Evolutionary conservation across 805 yeast species (phyloP).

Genomic region (Myxozyma neotropica): DNA sequence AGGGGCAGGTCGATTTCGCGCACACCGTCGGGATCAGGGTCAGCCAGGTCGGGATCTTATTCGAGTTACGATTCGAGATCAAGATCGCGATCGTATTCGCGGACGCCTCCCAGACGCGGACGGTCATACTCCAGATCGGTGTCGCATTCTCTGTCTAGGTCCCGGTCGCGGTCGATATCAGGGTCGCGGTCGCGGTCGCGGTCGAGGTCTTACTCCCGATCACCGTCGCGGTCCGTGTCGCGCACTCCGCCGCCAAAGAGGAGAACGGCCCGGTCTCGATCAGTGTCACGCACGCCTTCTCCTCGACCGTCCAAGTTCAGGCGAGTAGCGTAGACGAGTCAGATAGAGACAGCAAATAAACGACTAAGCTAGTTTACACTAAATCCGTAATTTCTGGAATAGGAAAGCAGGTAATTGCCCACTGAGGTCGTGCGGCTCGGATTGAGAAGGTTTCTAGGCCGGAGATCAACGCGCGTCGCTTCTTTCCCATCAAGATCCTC

Average conservation of each 20-base stretch:
- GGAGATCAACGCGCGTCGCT: too few relatives aligned
- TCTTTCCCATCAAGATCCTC: too few relatives aligned
- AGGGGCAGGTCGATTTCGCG: slow-evolving; percentile 7
- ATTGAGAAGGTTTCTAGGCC: too few relatives aligned
- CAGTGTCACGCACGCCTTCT: background rate
- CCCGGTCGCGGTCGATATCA: slow-evolving; percentile 16
- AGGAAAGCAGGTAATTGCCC: too few relatives aligned
- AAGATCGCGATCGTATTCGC: slow-evolving; percentile 10
- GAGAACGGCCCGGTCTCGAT: slow-evolving; percentile 1
- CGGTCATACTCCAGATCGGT: slow-evolving; percentile 4
- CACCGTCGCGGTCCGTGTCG: slow-evolving; percentile 19
- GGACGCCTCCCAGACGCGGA: slow-evolving; percentile 7
- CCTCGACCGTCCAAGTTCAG: background rate
- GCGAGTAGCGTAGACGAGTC: too few relatives aligned
- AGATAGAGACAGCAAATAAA: too few relatives aligned
- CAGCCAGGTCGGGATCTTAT: slow-evolving; percentile 12
- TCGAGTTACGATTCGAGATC: slow-evolving; percentile 10
- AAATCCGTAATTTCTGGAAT: too few relatives aligned
- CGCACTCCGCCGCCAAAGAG: slow-evolving; percentile 1
- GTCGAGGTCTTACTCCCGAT: too few relatives aligned
- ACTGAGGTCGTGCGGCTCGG: too few relatives aligned
- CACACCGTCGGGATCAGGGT: slow-evolving; percentile 8
- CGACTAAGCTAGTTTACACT: too few relatives aligned
- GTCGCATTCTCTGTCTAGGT: slow-evolving; percentile 2
- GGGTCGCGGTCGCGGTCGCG: slow-evolving; percentile 20